Evolutionary conservation across 345 rosid genomes (phyloP).

Genomic region (Dipteronia dyeriana): DNA sequence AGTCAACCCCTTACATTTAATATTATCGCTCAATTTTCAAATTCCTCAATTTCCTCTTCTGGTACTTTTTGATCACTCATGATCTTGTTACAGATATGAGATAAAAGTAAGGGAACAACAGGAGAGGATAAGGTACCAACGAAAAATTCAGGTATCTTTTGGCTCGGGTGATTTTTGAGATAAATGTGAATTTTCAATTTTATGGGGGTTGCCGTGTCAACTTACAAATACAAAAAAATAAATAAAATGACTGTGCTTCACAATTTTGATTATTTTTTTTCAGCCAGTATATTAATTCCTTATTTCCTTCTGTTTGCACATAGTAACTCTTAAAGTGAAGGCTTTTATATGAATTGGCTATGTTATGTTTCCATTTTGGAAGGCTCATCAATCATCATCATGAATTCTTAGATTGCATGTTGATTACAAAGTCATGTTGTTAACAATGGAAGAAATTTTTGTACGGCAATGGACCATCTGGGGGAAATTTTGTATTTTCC

Average conservation of each 20-base stretch:
- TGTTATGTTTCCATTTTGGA: neutral
- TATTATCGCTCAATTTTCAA: no score
- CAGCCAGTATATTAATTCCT: neutral
- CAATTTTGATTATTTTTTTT: neutral
- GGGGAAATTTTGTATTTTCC: neutral
- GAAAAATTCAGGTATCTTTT: conserved; percentile 67
- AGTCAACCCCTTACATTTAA: neutral
- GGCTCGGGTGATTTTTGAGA: neutral
- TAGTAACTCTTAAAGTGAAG: neutral
- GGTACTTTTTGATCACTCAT: conserved; percentile 13
- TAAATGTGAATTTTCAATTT: neutral
- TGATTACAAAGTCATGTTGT: neutral
- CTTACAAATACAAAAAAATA: neutral
- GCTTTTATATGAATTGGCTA: neutral
- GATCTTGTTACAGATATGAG: conserved; percentile 64
- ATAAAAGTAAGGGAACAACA: conserved; percentile 92
- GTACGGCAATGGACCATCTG: neutral
- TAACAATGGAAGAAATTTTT: no score
- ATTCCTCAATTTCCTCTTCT: conserved; percentile 10
- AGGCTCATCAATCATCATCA: neutral
- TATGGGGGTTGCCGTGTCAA: conserved; percentile 1
- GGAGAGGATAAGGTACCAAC: conserved; percentile 66
- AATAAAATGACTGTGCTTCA: neutral
- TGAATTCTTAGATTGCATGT: neutral
- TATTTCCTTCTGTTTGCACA: neutral